Percentiles rank a stretch among this genome's conserved stretches.
Conservation (phyloP, 2,329 filamentous ascomycete species). For the Meredithiella fracta region DNA sequence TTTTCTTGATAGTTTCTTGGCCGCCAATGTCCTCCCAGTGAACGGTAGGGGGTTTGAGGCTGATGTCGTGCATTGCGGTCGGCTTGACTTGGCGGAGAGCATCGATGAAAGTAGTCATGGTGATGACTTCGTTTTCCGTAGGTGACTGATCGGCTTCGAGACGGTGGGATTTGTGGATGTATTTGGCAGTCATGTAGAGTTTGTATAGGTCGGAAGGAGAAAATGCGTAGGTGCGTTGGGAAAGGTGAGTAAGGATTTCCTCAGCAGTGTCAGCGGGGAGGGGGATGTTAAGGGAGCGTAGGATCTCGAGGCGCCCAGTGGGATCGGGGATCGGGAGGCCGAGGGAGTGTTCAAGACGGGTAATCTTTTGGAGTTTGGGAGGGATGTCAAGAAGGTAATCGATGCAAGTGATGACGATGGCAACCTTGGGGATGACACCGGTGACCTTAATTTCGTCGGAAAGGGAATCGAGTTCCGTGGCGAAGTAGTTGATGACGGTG, state of each 20-base stretch:
- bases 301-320: constrained; percentile 53
- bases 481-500: constrained; percentile 34
- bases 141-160: constrained; percentile 17
- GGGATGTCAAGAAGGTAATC: constrained; percentile 59
- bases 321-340: constrained; percentile 64
- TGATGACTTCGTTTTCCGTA: constrained; percentile 31
- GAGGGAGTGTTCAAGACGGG: constrained; percentile 51
- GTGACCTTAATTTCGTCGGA: constrained; percentile 24
- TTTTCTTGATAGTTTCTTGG: constrained; percentile 56
- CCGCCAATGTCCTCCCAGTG: constrained; percentile 81
- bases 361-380: constrained; percentile 44
- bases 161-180: constrained; percentile 19
- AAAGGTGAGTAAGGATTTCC: constrained; percentile 40
- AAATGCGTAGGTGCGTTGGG: constrained; percentile 70
- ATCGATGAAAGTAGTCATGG: constrained; percentile 36
- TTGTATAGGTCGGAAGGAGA: constrained; percentile 61
- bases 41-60: constrained; percentile 73
- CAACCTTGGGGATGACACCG: constrained; percentile 35
- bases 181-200: constrained; percentile 31
- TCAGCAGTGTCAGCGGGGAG: constrained; percentile 33
- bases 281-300: constrained; percentile 40
- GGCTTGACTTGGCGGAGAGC: constrained; percentile 58
- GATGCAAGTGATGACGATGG: constrained; percentile 59
- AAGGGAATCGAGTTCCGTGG: constrained; percentile 40
- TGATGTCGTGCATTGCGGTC: constrained; percentile 76